phyloP scores from a whole-genome alignment of 805 yeast species.

The Candida saitoana region DNA sequence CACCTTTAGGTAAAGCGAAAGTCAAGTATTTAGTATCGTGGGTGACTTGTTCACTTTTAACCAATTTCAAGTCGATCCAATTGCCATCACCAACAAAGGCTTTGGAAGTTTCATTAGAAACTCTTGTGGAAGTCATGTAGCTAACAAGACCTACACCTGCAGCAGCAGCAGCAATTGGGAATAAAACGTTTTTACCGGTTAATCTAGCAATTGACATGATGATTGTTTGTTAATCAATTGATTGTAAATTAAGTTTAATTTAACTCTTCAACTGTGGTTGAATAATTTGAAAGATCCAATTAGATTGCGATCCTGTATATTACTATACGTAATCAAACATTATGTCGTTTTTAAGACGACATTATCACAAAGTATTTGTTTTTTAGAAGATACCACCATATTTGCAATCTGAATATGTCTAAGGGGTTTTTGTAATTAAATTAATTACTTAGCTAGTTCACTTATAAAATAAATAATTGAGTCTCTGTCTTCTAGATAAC shows the following conservation, averaged over 20 bases:
- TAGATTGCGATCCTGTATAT: slow-evolving; percentile 1
- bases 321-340: no score
- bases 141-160: slow-evolving; percentile 34
- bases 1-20: slow-evolving; percentile 64
- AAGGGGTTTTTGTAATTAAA: no score
- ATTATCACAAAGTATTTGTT: no score
- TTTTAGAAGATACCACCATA: no score
- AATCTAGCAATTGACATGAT: slow-evolving; percentile 18
- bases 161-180: slow-evolving; percentile 28
- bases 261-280: no score
- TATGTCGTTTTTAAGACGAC: no score
- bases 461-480: no score
- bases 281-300: neutral
- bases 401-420: no score
- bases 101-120: slow-evolving; percentile 36
- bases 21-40: slow-evolving; percentile 64
- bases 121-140: slow-evolving; percentile 13
- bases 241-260: neutral
- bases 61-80: slow-evolving; percentile 68
- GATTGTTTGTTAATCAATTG: neutral
- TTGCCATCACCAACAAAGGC: slow-evolving; percentile 55
- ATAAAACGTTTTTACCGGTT: slow-evolving; percentile 20
- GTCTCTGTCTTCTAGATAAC: no score
- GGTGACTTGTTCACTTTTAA: slow-evolving; percentile 47
- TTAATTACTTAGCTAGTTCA: no score